Base-by-base conservation (phyloP, 2,329 filamentous ascomycete species). In the Moelleriella libera region DNA sequence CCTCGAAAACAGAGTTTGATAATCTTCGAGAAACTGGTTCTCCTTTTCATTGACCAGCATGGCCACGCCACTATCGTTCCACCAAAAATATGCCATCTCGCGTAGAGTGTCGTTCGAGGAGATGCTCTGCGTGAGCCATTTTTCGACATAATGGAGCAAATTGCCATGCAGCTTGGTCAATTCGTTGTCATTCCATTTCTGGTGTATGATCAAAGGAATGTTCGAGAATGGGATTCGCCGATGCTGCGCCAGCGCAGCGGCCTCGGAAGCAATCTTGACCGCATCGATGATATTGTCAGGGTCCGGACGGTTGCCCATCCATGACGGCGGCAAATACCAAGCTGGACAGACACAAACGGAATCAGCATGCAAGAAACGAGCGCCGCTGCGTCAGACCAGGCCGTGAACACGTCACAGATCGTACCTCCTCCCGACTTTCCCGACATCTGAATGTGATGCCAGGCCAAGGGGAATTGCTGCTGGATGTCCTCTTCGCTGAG, bases 31-130 rank as follows among this genome's bases (percentile, higher is more conserved):
- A 28, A 56, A 51, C 6, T 50, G 46, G 2, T n/a, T 14, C 41
- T 57, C 52, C 42, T 50, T 52, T n/a, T 51, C 50, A 5, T 51
- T 46, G 37, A 57, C 51, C 28, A 57, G 48, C 47, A 47, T 42
- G 34, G 43, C 31, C 14, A 57, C 54, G 2, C 55, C 55, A 1
- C 51, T 45, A 31, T 57, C 52, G 8, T 51, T 48, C 55, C 55
- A 57, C 46, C 56, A 54, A 34, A 57, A 55, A 34, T 57, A 57
- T 11, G 55, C 53, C 54, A 57, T 57, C 32, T 51, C 45, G 7
- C 47, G 42, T 31, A 30, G 47, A 6, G 37, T 45, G 8, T 50
- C 45, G 28, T 43, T 41, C 14, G 48, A 31, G 29, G 48, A 39
- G 2, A 51, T 34, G 28, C 52, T 43, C 43, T 51, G 50, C 10